phyloP scores from a whole-genome alignment of 2,329 filamentous ascomycete genomes.

The Zymoseptoria brevis region DNA sequence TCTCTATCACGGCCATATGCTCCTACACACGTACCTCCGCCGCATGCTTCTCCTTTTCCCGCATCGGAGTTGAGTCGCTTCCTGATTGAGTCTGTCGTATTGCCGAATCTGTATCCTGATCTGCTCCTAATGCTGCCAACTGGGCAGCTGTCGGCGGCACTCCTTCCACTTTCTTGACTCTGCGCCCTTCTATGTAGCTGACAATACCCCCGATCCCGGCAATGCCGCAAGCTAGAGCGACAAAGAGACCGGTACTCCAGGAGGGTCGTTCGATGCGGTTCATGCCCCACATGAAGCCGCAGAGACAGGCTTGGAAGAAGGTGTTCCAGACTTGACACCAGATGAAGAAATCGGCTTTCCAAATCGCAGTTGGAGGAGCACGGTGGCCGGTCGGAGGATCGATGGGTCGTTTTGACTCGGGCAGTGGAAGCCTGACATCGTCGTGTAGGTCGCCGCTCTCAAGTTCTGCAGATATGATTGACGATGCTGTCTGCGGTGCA shows the following conservation, averaged over 20 bases:
- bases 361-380: slow-evolving; percentile 57
- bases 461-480: slow-evolving; percentile 14
- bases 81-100: not conserved
- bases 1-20: not conserved
- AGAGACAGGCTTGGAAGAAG: slow-evolving; percentile 64
- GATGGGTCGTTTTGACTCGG: slow-evolving; percentile 54
- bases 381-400: slow-evolving; percentile 63
- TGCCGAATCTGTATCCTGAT: not conserved
- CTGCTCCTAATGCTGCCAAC: slow-evolving; percentile 1
- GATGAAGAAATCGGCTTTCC: slow-evolving; percentile 73
- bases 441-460: slow-evolving; percentile 11
- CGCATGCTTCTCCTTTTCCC: not conserved
- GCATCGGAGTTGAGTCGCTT: not conserved
- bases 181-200: slow-evolving; percentile 61
- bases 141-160: slow-evolving; percentile 33
- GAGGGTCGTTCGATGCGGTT: slow-evolving; percentile 56
- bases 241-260: slow-evolving; percentile 73
- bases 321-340: slow-evolving; percentile 76
- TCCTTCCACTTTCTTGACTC: slow-evolving; percentile 64
- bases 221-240: slow-evolving; percentile 63
- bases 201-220: slow-evolving; percentile 61
- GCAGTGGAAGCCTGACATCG: slow-evolving; percentile 52
- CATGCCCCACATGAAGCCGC: slow-evolving; percentile 67
- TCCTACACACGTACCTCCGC: not conserved
- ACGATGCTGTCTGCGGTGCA: not conserved